Evolutionary conservation across 495 filamentous ascomycete species (phyloP), one percentile per base, ranked within the genome.

Genomic region (Friedmanniomyces simplex): DNA sequence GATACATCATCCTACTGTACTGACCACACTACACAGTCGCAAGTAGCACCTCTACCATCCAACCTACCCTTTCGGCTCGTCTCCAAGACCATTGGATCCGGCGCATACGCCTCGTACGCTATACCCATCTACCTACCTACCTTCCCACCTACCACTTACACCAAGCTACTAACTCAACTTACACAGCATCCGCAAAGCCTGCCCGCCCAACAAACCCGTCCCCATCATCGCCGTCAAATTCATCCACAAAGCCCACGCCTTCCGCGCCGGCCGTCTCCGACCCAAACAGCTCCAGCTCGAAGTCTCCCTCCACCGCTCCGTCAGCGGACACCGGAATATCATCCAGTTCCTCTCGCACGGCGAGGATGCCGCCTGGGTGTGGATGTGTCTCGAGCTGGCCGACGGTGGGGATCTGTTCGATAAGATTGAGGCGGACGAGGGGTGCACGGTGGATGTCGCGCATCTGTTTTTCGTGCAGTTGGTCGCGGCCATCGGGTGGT

Each of bases 351-450:
- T 91, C 63, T 82, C 83, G 32, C 84, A 81, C 2, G 93, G 88
- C 51, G 89, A 96, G 68, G 91, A 99, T 67, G 68, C 75, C 1
- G 72, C 83, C n/a, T 99, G 94, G 94, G 78, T 83, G 63, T 99
- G 91, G 91, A 95, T 99, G 65, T 90, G 89, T 14, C 96, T 99
- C 90, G 93, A 99, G 69, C 83, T 88, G 63, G 93, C 93, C 43
- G 88, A 91, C 60, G 93, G 93, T 42, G 93, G 93, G 14, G 93
- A 99, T 69, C 79, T 99, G 13, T 99, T 99, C 73, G 93, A 98
- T 79, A 98, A 98, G 74, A 96, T 98, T 66, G 93, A 98, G 70
- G 89, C 93, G 2, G 93, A 98, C 70, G 86, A 89, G 28, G 93
- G 94, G 54, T 87, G 96, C 12, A 79, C 82, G 11, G 86, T 96